These are phyloP conservation scores for Eutrema yunnanense DNA, from an alignment of 345 rosid genomes.

Conservation along the genomic window DNA sequence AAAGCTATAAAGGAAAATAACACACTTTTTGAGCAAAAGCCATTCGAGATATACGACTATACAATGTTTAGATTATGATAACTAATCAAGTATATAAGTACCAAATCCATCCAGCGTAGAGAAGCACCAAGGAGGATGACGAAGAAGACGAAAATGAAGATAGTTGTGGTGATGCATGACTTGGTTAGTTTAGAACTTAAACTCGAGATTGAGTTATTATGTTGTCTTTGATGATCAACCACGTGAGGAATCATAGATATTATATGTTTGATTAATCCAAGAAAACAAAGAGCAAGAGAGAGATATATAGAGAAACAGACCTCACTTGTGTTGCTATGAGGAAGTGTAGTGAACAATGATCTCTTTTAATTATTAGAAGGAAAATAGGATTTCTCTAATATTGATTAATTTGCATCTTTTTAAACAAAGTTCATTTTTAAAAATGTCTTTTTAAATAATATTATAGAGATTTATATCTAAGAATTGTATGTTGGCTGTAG, in stretches of 20 bases:
- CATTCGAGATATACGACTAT: neutral
- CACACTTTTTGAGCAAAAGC: neutral
- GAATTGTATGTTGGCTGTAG: neutral
- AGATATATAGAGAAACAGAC: neutral
- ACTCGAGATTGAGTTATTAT: neutral
- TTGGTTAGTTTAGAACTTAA: constrained; percentile 11
- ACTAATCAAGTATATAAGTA: too few species aligned
- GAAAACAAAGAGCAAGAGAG: neutral
- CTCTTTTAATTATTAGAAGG: neutral
- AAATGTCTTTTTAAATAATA: too few species aligned
- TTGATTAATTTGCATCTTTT: neutral
- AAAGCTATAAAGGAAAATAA: constrained; percentile 8
- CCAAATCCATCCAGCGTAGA: constrained; percentile 27
- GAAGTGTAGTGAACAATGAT: neutral
- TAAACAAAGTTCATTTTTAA: too few species aligned
- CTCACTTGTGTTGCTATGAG: neutral
- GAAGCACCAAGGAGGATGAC: constrained; percentile 25
- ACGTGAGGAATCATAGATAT: constrained; percentile 2
- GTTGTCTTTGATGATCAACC: neutral
- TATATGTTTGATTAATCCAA: neutral
- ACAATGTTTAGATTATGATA: neutral
- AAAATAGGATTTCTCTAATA: neutral
- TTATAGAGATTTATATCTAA: neutral
- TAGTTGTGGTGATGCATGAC: constrained; percentile 23
- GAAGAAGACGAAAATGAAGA: constrained; percentile 24